Percentiles rank a stretch among this genome's conserved stretches.
These are phyloP conservation scores for Hypoxylon sp. DNA, from an alignment of 2,329 filamentous ascomycete species.

Conservation along the genomic window DNA sequence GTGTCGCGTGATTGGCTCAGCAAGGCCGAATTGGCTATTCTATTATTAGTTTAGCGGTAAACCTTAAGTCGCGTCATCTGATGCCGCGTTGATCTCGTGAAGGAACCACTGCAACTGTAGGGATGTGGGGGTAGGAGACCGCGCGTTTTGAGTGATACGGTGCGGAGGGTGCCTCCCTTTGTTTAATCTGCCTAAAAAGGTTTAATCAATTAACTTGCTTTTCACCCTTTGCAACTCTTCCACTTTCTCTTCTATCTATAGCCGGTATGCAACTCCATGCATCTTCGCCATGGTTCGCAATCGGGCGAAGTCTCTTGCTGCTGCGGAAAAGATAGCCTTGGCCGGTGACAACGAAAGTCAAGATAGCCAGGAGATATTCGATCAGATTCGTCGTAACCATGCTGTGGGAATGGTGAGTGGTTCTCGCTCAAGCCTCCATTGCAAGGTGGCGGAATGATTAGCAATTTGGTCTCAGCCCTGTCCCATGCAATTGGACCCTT, in stretches of 20 bases:
- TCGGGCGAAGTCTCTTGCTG: constrained; percentile 31
- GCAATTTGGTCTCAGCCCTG: constrained; percentile 2
- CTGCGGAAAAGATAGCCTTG: constrained; percentile 38
- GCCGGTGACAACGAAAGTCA: constrained; percentile 46
- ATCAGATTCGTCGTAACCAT: constrained; percentile 41
- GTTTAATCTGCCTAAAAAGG: constrained; percentile 23
- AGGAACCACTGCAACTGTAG: neutral
- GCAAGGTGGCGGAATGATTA: constrained; percentile 24
- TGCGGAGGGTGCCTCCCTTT: constrained; percentile 28
- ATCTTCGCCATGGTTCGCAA: constrained; percentile 37
- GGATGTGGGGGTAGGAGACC: neutral
- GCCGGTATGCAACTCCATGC: constrained; percentile 32
- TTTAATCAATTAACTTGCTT: constrained; percentile 24
- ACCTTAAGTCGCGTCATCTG: constrained; percentile 46
- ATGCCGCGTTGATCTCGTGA: constrained; percentile 44
- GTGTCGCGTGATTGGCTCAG: neutral
- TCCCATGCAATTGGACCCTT: constrained; percentile 22
- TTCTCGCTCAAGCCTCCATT: constrained; percentile 6
- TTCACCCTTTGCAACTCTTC: constrained; percentile 1
- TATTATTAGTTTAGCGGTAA: constrained; percentile 16
- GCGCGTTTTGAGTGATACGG: neutral
- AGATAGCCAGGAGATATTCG: constrained; percentile 46
- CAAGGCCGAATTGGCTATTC: neutral
- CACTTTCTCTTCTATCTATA: constrained; percentile 10
- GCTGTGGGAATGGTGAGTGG: constrained; percentile 49